phyloP scores from a whole-genome alignment of 257 asterid genomes.

The Solanum habrochaites region DNA sequence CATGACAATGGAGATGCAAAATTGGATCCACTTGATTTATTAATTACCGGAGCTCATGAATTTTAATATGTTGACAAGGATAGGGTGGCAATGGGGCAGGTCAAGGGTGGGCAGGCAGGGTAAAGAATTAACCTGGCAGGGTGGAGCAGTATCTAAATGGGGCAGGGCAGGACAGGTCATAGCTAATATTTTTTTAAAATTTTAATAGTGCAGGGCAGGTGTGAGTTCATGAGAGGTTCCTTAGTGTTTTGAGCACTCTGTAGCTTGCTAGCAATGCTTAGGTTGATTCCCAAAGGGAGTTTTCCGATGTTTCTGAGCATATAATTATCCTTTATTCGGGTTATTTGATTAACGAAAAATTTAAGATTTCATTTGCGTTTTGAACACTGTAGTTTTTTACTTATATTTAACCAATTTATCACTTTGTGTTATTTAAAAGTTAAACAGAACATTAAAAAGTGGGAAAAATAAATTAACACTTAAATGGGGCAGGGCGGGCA shows the following conservation, averaged over 20 bases:
- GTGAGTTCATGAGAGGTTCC: not conserved
- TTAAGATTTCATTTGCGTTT: not conserved
- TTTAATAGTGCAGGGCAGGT: not conserved
- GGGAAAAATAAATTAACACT: not conserved
- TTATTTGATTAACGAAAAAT: not conserved
- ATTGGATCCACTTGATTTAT: not conserved
- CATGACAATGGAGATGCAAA: not conserved
- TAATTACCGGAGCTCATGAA: not conserved
- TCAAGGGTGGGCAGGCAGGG: not conserved
- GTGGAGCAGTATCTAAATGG: too few relatives aligned
- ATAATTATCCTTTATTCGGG: not conserved
- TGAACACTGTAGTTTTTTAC: not conserved
- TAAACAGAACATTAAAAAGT: not conserved
- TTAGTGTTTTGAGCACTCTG: not conserved
- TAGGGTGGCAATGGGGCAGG: not conserved
- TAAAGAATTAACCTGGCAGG: too few relatives aligned
- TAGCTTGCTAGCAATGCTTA: not conserved
- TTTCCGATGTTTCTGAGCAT: not conserved
- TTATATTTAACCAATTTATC: too few relatives aligned
- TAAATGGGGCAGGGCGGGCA: not conserved
- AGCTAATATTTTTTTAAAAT: not conserved
- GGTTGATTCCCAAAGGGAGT: not conserved
- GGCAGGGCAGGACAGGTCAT: not conserved
- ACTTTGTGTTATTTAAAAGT: too few relatives aligned
- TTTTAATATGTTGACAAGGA: not conserved